Evolutionary conservation across 176 grass and related monocot species (phyloP), one percentile per base, ranked within the genome.

Genomic region (Aegilops sharonensis): DNA sequence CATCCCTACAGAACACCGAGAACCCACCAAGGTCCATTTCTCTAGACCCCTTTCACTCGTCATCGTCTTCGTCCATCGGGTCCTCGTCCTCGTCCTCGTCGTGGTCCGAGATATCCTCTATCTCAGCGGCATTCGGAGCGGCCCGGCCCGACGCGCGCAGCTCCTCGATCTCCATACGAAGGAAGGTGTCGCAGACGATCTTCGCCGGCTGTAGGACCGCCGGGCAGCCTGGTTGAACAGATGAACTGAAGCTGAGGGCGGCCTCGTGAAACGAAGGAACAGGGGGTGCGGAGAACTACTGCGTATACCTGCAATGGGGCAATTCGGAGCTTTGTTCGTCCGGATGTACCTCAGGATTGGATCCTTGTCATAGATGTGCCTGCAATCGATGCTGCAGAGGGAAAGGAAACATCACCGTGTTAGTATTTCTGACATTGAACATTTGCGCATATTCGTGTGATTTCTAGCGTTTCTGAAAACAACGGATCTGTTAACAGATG

Each of bases 121-220:
- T 68, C 3, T 89, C 66, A 7, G 57, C 52, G 45, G 92, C 30
- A 40, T 88, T 64, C 67, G 34, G 40, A 74, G 78, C 83, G 64
- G 66, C 18, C 73, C 34, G 70, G 54, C 78, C 37, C 12, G 79
- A 89, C 15, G 81, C 78, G 32, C 87, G 90, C 17, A 94, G 72
- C 83, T 98, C 96, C 3, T 98, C 96, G 2, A 98, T 92, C 68
- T 98, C 93, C 84, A 94, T 65, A 6, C 20, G 86, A 20, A 98
- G 93, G 67, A 91, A 80, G 11, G 85, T 40, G 39, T 98, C 96
- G 21, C 94, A 95, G 1, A 83, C 3, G 70, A 98, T 76, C 82
- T 68, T 95, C 52, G 78, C 78, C 15, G n/a, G 37, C n/a, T 87
- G 77, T 64, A 98, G 80, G 37, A 88, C 77, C 82, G 39, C 89